Base-by-base conservation (phyloP, 768 basidiomycete species). In the Rhizopogon vulgaris region DNA sequence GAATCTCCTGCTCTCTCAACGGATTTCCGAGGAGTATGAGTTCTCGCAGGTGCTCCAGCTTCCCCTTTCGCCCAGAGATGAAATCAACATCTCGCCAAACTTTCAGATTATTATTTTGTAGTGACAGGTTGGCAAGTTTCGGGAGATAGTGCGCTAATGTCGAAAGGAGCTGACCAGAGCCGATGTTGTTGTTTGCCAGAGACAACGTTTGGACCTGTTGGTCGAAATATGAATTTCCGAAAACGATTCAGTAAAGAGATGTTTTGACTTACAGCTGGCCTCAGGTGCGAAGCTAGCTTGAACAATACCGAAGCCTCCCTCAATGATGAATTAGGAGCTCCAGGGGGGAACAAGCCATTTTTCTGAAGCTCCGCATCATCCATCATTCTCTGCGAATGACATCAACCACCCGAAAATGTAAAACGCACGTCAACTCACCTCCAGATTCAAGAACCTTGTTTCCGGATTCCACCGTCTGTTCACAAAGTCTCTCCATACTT, bases 221-320 rank as follows among this genome's bases (percentile, higher is more conserved):
- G 42, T 36, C 10, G 40, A 52, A 51, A 39, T 17, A 46, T 25
- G 15, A 24, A 41, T 24, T 14, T 42, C 28, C 12, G 11, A 14
- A 2, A 12, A 12, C 22, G 15, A 39, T 8, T 17, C 2, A 43
- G 28, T 6, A 25, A 24, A n/a, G 0, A 36, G 39, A 25, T 11
- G 8, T 4, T 36, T 49, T 55, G 6, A 60, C 74, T 50, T 60
- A 90, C 90, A 51, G 82, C 77, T 36, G 93, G 92, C 57, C 80
- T 82, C 49, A 94, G 79, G 58, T 85, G 78, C 17, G 80, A 76
- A 1, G 93, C 90, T 10, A 94, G 74, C 67, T 94, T 94, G 75
- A 94, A 94, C 41, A 97, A 83, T 9, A 94, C 92, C 5, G 85
- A 80, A 0, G 87, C 83, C 60, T 90, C 87, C 54, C 75, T 80